Base-by-base conservation (phyloP, 1,284 basidiomycete species). In the Cystobasidium sp. region DNA sequence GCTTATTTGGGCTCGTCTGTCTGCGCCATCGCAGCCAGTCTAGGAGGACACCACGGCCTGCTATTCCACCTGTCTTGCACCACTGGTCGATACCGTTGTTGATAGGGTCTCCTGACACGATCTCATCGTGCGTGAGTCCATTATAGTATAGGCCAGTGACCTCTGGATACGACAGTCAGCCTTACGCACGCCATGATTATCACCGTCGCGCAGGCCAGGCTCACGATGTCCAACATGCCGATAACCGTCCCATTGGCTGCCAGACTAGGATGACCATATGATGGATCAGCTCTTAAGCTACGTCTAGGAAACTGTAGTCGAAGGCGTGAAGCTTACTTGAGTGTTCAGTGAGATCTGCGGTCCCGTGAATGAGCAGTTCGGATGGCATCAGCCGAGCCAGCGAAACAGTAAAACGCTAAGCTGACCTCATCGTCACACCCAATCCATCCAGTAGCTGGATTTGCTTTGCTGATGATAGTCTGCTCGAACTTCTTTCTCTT, bases 31-130 rank as follows among this genome's bases (percentile, higher is more conserved):
- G 47, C 43, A 76, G 58, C 49, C 82, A 82, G 63, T 84, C 84
- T 20, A 84, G 80, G 12, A 84, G 77, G 37, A 84, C 83, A 3
- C 81, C 84, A 22, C 83, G 76, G 6, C 83, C 83, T 0, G 80
- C 81, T 61, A 84, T 84, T 0, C 83, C 83, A 22, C 68, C 75
- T 12, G 66, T 59, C 41, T 67, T 59, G 63, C 70, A 73, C 70
- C 69, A 73, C 14, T 55, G 24, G 43, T 72, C 64, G 51, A 65
- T 75, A 6, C 65, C 65, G 41, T 73, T 72, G 24, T 49, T 51
- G 16, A 44, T 51, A 22, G 49, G 46, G 39, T 31, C 18, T 4
- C 70, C 70, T 16, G 39, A n/a, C n/a, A 68, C 31, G 20, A 73
- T 68, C 7, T 76, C 75, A 0, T 55, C 49, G 44, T 76, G 75